Conservation (phyloP, 2,329 filamentous ascomycete species). For the Zymoseptoria brevis region DNA sequence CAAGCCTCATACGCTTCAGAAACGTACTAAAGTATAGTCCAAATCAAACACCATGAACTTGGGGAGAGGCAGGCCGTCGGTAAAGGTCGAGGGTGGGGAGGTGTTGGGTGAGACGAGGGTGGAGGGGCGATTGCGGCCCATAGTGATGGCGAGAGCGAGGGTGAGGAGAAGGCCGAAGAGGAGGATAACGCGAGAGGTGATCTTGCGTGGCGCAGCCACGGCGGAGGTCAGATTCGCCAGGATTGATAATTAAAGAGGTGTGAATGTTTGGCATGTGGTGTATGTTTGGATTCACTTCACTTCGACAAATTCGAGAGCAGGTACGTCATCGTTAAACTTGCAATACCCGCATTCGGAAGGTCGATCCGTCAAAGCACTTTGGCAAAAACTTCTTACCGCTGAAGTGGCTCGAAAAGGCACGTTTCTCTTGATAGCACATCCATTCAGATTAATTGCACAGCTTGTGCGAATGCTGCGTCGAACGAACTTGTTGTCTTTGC, state of each 20-base stretch:
- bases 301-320: neutral
- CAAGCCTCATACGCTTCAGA: neutral
- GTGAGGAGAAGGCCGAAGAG: conserved; percentile 6
- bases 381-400: too few relatives aligned
- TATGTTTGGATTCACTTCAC: neutral
- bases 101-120: conserved; percentile 31
- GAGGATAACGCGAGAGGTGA: neutral
- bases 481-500: neutral
- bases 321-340: neutral
- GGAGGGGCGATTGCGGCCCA: conserved; percentile 9
- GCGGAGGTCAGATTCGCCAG: neutral
- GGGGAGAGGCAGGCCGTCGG: conserved; percentile 63
- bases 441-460: too few relatives aligned
- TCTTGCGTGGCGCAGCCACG: neutral
- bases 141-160: conserved; percentile 9
- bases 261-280: neutral
- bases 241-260: neutral
- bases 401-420: too few relatives aligned
- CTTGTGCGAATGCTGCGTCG: too few relatives aligned
- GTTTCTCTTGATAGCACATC: too few relatives aligned
- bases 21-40: conserved; percentile 57
- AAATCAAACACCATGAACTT: conserved; percentile 87
- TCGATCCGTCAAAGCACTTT: too few relatives aligned
- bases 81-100: conserved; percentile 48
- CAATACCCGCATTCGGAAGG: neutral